Evolutionary conservation across 2,329 filamentous ascomycete genomes (phyloP), one percentile per base, ranked within the genome.

Genomic region (Ophiostoma sp.): DNA sequence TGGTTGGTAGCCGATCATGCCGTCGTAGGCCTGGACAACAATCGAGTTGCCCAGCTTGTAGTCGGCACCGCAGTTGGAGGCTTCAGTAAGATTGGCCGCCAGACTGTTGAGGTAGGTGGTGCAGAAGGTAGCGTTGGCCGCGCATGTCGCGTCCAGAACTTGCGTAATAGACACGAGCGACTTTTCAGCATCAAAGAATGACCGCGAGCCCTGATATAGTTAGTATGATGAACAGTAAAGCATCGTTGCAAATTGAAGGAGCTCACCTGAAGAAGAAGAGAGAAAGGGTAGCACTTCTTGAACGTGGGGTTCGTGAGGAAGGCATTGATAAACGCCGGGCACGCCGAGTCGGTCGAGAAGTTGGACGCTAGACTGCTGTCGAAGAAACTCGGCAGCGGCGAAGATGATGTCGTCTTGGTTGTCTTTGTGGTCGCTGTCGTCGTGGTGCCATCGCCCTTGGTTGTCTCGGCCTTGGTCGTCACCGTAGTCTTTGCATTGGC

Each of bases 171-270:
- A 87, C 69, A 92, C 85, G 48, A 92, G 85, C 5, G 92, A 92
- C 79, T 89, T 91, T 75, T 91, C 87, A 22, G 91, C 91, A 72
- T 93, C 85, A 84, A 98, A 98, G 83, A 98, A 97, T 55, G 90
- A 89, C 70, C 87, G 88, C 11, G 95, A 98, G 75, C 92, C 94
- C 90, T 97, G 80, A 25, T 59, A 59, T 31, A 45, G 69, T 81
- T 71, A 81, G 77, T 74, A 74, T 12, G 11, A 28, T 42, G 19
- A 57, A 66, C 22, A 17, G 52, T 48, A 74, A 59, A 71, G 52
- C 50, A 55, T 25, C 22, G 25, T 33, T 59, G 52, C 52, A 25
- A 25, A 57, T 15, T 8, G n/a, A 52, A 55, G 50, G 5, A 3
- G 25, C 88, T 79, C 83, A 93, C 92, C 85, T 93, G 89, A 11